These are phyloP conservation scores for Leccinum obscurum DNA, from an alignment of 768 basidiomycete species.

Conservation along the genomic window DNA sequence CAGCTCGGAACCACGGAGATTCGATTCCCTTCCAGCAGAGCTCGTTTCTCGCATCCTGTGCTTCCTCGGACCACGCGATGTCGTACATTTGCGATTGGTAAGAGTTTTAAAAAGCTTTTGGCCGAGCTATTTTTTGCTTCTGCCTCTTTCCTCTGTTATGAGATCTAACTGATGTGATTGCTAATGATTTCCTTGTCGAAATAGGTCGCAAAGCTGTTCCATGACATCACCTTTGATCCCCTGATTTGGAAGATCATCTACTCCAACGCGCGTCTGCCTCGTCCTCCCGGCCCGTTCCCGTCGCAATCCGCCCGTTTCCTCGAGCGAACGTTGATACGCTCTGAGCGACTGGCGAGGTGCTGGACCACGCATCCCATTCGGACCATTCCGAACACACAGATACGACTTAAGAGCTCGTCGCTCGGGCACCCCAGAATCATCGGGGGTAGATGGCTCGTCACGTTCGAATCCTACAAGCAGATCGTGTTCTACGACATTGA, in stretches of 20 bases:
- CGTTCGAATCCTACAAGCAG: background rate
- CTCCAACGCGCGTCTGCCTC: conserved; percentile 1
- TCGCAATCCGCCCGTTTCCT: conserved; percentile 7
- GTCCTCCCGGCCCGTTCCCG: conserved; percentile 11
- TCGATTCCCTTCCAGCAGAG: background rate
- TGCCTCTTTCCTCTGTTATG: background rate
- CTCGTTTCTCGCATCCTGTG: background rate
- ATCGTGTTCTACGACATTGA: conserved; percentile 4
- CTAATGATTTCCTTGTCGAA: background rate
- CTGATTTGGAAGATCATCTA: conserved; percentile 13
- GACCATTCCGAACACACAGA: background rate
- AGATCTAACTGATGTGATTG: background rate
- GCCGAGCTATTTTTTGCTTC: background rate
- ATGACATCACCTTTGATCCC: background rate
- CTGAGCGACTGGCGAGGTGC: conserved; percentile 4
- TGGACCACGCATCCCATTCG: conserved; percentile 11
- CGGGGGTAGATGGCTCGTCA: conserved; percentile 9
- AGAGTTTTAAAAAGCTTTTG: background rate
- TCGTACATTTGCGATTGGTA: background rate
- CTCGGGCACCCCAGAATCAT: conserved; percentile 6
- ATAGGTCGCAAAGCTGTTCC: conserved; percentile 10
- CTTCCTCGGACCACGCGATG: background rate
- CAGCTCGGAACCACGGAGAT: background rate
- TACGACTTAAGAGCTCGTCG: background rate
- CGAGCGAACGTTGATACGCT: conserved; percentile 5